Evolutionary conservation across 805 yeast genomes (phyloP).

Genomic region (Scheffersomyces coipomensis): DNA sequence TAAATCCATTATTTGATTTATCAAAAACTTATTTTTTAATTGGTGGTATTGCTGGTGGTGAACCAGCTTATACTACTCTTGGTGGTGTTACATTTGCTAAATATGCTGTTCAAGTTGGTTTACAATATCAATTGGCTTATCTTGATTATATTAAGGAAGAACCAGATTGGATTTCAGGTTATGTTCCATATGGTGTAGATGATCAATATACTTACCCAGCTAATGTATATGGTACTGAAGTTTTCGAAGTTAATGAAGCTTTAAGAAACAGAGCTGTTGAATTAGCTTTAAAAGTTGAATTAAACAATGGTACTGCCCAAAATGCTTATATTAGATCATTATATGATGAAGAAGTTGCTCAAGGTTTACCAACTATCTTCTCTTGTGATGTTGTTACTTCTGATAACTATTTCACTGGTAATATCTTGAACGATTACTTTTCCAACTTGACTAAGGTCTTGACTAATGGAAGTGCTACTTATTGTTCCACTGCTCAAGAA

Average conservation of each 20-base stretch:
- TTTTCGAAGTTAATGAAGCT: constrained; percentile 58
- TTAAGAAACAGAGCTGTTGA: constrained; percentile 58
- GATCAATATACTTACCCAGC: constrained; percentile 51
- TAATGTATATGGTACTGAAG: constrained; percentile 61
- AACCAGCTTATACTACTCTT: constrained; percentile 53
- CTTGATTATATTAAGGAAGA: constrained; percentile 33
- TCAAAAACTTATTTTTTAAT: constrained; percentile 58
- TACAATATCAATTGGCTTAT: constrained; percentile 59
- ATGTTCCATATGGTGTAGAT: constrained; percentile 54
- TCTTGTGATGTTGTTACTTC: constrained; percentile 62
- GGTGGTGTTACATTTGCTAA: constrained; percentile 62
- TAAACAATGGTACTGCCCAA: constrained; percentile 44
- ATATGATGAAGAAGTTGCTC: constrained; percentile 52
- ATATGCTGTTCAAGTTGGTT: constrained; percentile 60
- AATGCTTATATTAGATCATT: constrained; percentile 46
- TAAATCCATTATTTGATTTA: constrained; percentile 56
- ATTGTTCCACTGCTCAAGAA: constrained; percentile 66
- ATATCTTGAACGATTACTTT: constrained; percentile 49
- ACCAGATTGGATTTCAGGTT: constrained; percentile 59
- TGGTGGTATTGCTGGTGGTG: constrained; percentile 68
- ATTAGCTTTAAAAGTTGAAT: constrained; percentile 45
- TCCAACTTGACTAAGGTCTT: constrained; percentile 45
- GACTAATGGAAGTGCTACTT: constrained; percentile 58
- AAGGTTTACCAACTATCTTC: constrained; percentile 42
- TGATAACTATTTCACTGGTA: constrained; percentile 60